Percentiles rank a stretch among this genome's conserved stretches.
Conservation (phyloP, 768 basidiomycete genomes). For the Kwoniella sp. region DNA sequence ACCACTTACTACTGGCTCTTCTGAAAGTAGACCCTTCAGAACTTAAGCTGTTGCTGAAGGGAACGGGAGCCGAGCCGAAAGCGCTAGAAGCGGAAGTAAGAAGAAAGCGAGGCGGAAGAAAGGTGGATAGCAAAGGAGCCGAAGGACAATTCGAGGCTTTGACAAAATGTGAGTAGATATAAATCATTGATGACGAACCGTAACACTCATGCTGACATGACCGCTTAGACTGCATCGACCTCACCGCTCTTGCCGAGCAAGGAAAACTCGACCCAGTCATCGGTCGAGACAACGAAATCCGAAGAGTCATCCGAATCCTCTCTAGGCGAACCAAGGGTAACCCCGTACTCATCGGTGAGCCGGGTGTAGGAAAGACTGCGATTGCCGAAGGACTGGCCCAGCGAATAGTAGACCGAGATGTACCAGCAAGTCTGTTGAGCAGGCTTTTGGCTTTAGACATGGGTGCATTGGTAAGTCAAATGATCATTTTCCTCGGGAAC, state of each 20-base stretch:
- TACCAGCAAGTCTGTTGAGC: slow-evolving; percentile 54
- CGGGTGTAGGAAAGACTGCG: slow-evolving; percentile 88
- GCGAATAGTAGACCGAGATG: slow-evolving; percentile 87
- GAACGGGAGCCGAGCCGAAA: slow-evolving; percentile 64
- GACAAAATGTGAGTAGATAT: slow-evolving; percentile 63
- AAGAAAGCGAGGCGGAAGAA: slow-evolving; percentile 70
- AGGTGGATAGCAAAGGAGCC: slow-evolving; percentile 80
- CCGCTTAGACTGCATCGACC: slow-evolving; percentile 49
- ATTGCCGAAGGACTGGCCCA: slow-evolving; percentile 95
- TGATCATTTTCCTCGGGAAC: neutral
- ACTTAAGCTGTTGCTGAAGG: slow-evolving; percentile 72
- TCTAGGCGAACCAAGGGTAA: slow-evolving; percentile 88
- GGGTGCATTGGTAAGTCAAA: slow-evolving; percentile 90
- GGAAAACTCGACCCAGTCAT: slow-evolving; percentile 60
- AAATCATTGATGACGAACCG: neutral
- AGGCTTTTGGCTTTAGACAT: slow-evolving; percentile 73
- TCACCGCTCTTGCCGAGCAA: slow-evolving; percentile 57
- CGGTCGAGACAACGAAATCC: slow-evolving; percentile 77
- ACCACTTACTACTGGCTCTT: slow-evolving; percentile 84
- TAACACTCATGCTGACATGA: slow-evolving; percentile 9
- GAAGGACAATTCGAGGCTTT: slow-evolving; percentile 93
- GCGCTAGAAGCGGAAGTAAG: slow-evolving; percentile 52
- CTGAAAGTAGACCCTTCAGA: slow-evolving; percentile 64
- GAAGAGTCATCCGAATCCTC: slow-evolving; percentile 78
- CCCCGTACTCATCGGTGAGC: slow-evolving; percentile 91